Evolutionary conservation across 352 stramenopile genomes (phyloP), one percentile per base, ranked within the genome.

Genomic region (Phytophthora kernoviae): DNA sequence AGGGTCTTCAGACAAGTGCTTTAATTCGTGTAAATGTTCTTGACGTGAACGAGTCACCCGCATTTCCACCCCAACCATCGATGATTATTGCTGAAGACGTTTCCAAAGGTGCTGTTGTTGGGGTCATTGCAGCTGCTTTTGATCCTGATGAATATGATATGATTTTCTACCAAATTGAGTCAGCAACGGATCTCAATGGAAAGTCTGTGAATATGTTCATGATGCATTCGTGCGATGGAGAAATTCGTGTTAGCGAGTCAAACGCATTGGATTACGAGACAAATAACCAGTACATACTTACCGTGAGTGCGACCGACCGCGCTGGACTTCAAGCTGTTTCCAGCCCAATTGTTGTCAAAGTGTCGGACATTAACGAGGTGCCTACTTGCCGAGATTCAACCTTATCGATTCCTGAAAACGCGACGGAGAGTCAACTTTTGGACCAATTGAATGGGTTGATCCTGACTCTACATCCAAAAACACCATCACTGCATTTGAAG

Each of bases 221-320:
- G 47, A 68, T 88, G n/a, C 59, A 78, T 44, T 81, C 73, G 11
- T 88, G 79, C 34, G 66, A 81, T 51, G 79, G 76, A 39, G 73
- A 86, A 65, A 50, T 88, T 52, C 67, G 72, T 1, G 22, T 88
- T 2, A 61, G 63, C 14, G 55, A 52, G 2, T 59, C 75, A 12
- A 55, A 63, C 20, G 39, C 20, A 8, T 37, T 88, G 2, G 56
- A 86, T 42, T 86, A 63, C 24, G 79, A 88, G 51, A 32, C 32
- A 8, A 75, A 62, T 50, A 37, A 11, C 8, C 12, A 18, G 0
- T 88, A 73, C 36, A 21, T 61, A 8, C 39, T 88, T 3, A 64
- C 50, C 1, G 46, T 86, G 1, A 73, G 67, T 17, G 79, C 77
- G n/a, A 79, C 61, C 20, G 79, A 88, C 59, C 72, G 62, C 2